Evolutionary conservation across 495 filamentous ascomycete species (phyloP).

Genomic region (Cairneyella variabilis): DNA sequence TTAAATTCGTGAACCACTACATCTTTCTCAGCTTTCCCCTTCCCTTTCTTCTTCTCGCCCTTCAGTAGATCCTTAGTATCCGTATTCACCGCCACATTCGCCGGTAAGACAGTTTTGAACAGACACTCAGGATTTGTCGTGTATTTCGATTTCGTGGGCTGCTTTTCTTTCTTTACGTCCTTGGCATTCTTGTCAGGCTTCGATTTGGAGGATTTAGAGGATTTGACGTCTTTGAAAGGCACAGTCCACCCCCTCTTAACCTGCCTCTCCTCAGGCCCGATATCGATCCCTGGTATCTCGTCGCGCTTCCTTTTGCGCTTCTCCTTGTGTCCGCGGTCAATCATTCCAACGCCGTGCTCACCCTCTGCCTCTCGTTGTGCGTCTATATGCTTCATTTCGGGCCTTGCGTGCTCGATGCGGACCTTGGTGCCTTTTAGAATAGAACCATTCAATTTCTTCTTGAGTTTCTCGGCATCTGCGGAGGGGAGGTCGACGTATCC

Average conservation of each 20-base stretch:
- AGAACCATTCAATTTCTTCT: conserved; percentile 88
- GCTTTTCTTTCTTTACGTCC: conserved; percentile 50
- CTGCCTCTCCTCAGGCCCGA: conserved; percentile 69
- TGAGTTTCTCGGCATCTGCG: conserved; percentile 80
- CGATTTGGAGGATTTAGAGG: no score
- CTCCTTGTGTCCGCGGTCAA: conserved; percentile 33
- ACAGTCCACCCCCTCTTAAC: conserved; percentile 89
- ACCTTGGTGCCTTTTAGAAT: conserved; percentile 84
- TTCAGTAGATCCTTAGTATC: no score
- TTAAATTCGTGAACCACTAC: conserved; percentile 76
- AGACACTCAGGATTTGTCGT: conserved; percentile 73
- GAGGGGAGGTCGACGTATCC: conserved; percentile 80
- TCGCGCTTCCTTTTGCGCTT: conserved; percentile 64
- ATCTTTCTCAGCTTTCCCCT: conserved; percentile 49
- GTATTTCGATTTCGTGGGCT: conserved; percentile 66
- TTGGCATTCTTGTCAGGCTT: no score
- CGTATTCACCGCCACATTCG: conserved; percentile 38
- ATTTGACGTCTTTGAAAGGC: conserved; percentile 24
- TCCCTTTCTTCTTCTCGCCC: conserved; percentile 46
- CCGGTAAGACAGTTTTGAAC: conserved; percentile 75
- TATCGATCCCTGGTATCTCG: conserved; percentile 62
- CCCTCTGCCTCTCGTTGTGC: conserved; percentile 34
- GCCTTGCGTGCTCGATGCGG: conserved; percentile 70
- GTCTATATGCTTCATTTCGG: conserved; percentile 30
- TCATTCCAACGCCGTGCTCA: no score